Base-by-base conservation (phyloP, 2,329 filamentous ascomycete species). In the Elsinoe batatas region DNA sequence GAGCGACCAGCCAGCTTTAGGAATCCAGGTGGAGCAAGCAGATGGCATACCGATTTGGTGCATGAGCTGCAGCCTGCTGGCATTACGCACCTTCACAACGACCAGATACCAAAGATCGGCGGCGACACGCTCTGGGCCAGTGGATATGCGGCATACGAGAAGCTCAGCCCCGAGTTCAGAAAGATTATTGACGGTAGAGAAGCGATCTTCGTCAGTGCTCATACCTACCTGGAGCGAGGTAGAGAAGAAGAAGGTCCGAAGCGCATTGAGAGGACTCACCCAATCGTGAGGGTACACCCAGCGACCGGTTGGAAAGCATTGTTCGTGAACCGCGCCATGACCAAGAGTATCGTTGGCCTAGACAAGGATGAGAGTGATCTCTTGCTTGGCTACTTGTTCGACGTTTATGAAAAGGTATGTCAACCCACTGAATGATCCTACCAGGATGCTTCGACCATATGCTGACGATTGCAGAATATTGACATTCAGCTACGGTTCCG, bases 121-220 rank as follows among this genome's bases (percentile, higher is more conserved):
- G 85, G 85, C 10, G 85, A 88, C 66, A 88, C 85, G 0, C 76
- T 88, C 0, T 88, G 85, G 84, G 82, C 84, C 0, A 82, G 77
- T 57, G 83, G 84, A 1, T 88, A 88, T 64, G 73, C 79, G 0
- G 84, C 84, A 0, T 88, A 88, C 61, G 83, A 87, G 68, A 88
- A 88, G 69, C 75, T 88, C 0, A 85, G 81, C 1, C 85, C 84
- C 0, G 78, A 73, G 2, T 88, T 88, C 70, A 82, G 84, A 38
- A 79, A 79, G 65, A 79, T 88, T 53, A 84, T 88, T 58, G 84
- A 88, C 62, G 84, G 84, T 5, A 77, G 75, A 57, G 68, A 76
- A 3, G 85, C 83, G 17, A 77, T 88, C 1, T 87, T 86, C 63
- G 71, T 74, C 6, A 85, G 81, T 4, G 81, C 84, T 0, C 84